A percentile compares a stretch with the other conserved stretches of the same genome.
These are phyloP conservation scores for Pseudonitzschia pungens DNA, from an alignment of 108 stramenopile species.

Conservation along the genomic window DNA sequence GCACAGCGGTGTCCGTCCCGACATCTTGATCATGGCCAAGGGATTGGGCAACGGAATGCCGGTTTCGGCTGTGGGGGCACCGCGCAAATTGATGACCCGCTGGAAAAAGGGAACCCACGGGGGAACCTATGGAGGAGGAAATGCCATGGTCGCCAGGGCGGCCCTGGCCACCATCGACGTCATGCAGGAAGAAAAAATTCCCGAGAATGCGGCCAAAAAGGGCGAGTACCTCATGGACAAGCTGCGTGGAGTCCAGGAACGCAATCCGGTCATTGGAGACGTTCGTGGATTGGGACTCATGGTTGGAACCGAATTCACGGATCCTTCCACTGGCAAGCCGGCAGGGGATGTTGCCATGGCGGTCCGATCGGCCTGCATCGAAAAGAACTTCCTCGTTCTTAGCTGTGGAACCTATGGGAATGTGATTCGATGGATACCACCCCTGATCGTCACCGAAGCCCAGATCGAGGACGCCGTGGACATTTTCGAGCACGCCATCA, in stretches of 20 bases:
- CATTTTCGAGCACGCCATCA: slow-evolving; percentile 2
- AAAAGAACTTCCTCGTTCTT: slow-evolving; percentile 1
- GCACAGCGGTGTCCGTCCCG: slow-evolving; percentile 41
- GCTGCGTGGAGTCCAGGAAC: slow-evolving; percentile 31
- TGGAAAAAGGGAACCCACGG: slow-evolving; percentile 67
- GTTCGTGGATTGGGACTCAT: slow-evolving; percentile 68
- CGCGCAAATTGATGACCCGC: slow-evolving; percentile 45
- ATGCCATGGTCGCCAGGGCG: slow-evolving; percentile 65
- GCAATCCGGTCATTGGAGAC: slow-evolving; percentile 49
- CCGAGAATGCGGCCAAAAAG: slow-evolving; percentile 43
- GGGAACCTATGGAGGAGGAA: slow-evolving; percentile 67
- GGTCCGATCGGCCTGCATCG: slow-evolving; percentile 13
- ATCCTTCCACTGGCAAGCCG: neutral
- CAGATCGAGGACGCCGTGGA: slow-evolving; percentile 18
- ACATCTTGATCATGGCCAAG: slow-evolving; percentile 75
- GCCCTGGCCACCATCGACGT: slow-evolving; percentile 63
- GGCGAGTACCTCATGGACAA: slow-evolving; percentile 47
- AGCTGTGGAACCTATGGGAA: slow-evolving; percentile 20
- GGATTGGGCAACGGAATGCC: slow-evolving; percentile 72
- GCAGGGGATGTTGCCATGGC: neutral
- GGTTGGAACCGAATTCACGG: slow-evolving; percentile 63
- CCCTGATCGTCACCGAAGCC: slow-evolving; percentile 12
- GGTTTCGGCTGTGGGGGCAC: slow-evolving; percentile 60
- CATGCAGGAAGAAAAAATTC: slow-evolving; percentile 50
- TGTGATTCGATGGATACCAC: slow-evolving; percentile 28